Conservation (phyloP, 1,284 basidiomycete species). For the Apiotrichum montevideense region DNA sequence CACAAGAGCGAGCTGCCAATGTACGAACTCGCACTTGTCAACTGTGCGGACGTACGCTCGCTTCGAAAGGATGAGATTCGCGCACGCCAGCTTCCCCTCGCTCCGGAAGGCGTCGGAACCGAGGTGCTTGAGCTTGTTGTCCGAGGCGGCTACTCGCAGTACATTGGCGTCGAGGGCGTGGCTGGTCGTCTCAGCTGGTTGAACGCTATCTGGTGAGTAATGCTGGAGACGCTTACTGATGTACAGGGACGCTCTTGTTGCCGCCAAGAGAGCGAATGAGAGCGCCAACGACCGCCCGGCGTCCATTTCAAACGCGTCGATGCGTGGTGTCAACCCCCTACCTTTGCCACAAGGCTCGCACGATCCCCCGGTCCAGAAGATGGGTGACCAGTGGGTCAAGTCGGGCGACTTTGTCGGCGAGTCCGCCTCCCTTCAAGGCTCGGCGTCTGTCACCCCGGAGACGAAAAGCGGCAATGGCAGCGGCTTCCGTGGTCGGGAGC, state of each 20-base stretch:
- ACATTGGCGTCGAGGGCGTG: slow-evolving; percentile 40
- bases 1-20: slow-evolving; percentile 17
- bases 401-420: slow-evolving; percentile 17
- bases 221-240: neutral
- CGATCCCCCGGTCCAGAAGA: slow-evolving; percentile 29
- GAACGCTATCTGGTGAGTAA: slow-evolving; percentile 39
- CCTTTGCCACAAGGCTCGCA: slow-evolving; percentile 1
- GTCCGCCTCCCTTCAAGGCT: neutral
- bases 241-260: slow-evolving; percentile 33
- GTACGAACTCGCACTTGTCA: slow-evolving; percentile 30
- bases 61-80: slow-evolving; percentile 36
- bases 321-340: slow-evolving; percentile 3
- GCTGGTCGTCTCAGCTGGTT: slow-evolving; percentile 38
- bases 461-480: neutral
- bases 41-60: slow-evolving; percentile 37
- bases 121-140: slow-evolving; percentile 41
- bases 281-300: slow-evolving; percentile 21
- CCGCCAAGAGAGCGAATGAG: slow-evolving; percentile 24
- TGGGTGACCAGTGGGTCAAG: slow-evolving; percentile 42
- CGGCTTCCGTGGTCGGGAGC: neutral
- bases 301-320: slow-evolving; percentile 8
- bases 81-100: slow-evolving; percentile 29
- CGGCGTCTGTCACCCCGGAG: neutral
- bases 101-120: slow-evolving; percentile 33
- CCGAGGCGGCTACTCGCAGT: slow-evolving; percentile 32